These are phyloP conservation scores for Vigna unguiculata DNA, from an alignment of 306 rosid species.

Conservation along the genomic window DNA sequence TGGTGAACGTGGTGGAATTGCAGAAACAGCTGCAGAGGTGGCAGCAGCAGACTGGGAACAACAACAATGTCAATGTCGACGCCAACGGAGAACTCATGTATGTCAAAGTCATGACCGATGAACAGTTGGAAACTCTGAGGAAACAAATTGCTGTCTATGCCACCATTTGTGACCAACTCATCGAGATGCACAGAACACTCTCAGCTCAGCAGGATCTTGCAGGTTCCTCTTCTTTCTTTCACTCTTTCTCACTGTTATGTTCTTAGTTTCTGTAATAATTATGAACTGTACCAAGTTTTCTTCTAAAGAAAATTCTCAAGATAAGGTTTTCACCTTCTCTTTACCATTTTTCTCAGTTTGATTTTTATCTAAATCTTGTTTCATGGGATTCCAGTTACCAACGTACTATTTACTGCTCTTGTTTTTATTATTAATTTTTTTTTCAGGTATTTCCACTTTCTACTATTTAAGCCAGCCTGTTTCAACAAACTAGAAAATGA, in stretches of 20 bases:
- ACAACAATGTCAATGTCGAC: slow-evolving; percentile 32
- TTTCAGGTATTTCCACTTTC: neutral
- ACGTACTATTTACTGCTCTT: neutral
- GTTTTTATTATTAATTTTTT: neutral
- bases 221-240: slow-evolving; percentile 47
- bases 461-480: slow-evolving; percentile 9
- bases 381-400: neutral
- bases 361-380: slow-evolving; percentile 9
- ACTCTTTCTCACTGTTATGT: too few relatives aligned
- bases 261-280: neutral
- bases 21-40: slow-evolving; percentile 61
- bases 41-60: slow-evolving; percentile 39
- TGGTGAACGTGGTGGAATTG: slow-evolving; percentile 68
- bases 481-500: slow-evolving; percentile 14
- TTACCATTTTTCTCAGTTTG: neutral
- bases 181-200: slow-evolving; percentile 82
- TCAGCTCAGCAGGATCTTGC: slow-evolving; percentile 88
- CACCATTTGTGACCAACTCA: slow-evolving; percentile 81
- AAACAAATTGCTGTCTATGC: slow-evolving; percentile 86
- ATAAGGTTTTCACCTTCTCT: slow-evolving; percentile 25
- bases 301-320: too few relatives aligned
- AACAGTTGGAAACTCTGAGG: slow-evolving; percentile 87
- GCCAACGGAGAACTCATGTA: slow-evolving; percentile 58
- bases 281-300: neutral
- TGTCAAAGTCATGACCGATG: slow-evolving; percentile 97